phyloP scores from a whole-genome alignment of 192 early-diverging fungal genomes.

The Phycomyces blakesleeanus region DNA sequence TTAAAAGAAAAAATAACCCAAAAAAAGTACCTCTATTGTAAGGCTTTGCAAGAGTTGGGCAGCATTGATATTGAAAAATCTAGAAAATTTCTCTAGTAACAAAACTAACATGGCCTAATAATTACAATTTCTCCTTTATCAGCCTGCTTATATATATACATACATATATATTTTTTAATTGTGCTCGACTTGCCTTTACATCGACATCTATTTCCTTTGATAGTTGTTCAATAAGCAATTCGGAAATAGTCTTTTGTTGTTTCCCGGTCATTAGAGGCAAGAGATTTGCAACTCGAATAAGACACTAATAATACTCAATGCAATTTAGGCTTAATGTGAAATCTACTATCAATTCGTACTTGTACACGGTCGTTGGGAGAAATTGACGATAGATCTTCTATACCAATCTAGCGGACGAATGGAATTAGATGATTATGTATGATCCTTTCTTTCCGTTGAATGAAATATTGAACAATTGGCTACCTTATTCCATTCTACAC shows the following conservation, averaged over 20 bases:
- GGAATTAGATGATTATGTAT: no score
- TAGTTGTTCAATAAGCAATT: constrained; percentile 8
- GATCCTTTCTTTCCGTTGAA: no score
- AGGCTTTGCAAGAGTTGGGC: constrained; percentile 2
- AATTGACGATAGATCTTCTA: constrained; percentile 1
- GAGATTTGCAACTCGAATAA: constrained; percentile 3
- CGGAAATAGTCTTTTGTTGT: constrained; percentile 10
- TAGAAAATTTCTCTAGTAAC: constrained; percentile 11
- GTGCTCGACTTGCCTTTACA: neutral
- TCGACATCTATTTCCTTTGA: constrained; percentile 9
- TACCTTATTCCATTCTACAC: no score
- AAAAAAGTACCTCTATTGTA: constrained; percentile 7
- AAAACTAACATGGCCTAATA: constrained; percentile 18
- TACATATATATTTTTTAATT: no score
- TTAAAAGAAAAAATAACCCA: neutral
- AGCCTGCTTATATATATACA: neutral
- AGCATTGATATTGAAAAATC: neutral
- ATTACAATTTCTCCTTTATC: neutral
- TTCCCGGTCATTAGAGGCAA: constrained; percentile 7
- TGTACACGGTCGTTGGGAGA: constrained; percentile 1
- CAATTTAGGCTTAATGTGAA: neutral
- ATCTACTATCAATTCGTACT: neutral
- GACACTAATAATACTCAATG: constrained; percentile 1
- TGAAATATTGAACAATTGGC: no score
- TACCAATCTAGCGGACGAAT: no score